Base-by-base conservation (phyloP, 2,329 filamentous ascomycete species). In the Chaetomiaceae sp. region DNA sequence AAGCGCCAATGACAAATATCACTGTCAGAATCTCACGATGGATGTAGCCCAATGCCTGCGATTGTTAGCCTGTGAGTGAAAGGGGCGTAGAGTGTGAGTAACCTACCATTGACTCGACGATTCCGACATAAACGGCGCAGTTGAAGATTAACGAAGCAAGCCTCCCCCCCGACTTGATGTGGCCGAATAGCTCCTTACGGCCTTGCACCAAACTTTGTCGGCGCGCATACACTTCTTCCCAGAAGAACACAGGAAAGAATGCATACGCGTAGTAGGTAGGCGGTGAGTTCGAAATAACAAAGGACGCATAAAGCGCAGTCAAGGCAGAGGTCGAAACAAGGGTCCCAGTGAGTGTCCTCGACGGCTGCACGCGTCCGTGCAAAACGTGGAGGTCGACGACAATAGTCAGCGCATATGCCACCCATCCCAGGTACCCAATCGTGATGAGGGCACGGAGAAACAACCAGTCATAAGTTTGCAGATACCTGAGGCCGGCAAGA, bases 381-480 rank as follows among this genome's bases (percentile, higher is more conserved):
- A 97, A 74, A 46, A 99, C 89, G 69, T 96, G 90, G 48, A 91
- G 74, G 66, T 96, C 87, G 57, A 97, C 78, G 43, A 97, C 90
- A 0, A 87, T 95, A 0, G 90, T 94, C 46, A 95, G 75, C 2
- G 91, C 90, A 69, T 91, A 99, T 1, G 87, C 86, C 65, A 97
- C 95, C 92, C 92, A 99, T 18, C 94, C 94, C 7, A 97, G 73
- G 65, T 97, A 99, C 16, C 94, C 94, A 11, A 87, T 67, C 2
- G 94, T 96, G 55, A 99, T 87, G 45, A 99, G 77, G 2, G 89
- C 87, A 55, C 94, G 81, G 32, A 99, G 74, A 71, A 99, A 99
- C 2, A 99, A 77, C 94, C 94, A 99, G 72, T 99, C 94, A 64
- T 99, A 99, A 0, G 91, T 99, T 70, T 99, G 94, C 23, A 99